Percentiles rank a stretch among this genome's conserved stretches.
These are phyloP conservation scores for Chlorella sp. DNA, from an alignment of 139 green algal genomes.

Conservation along the genomic window DNA sequence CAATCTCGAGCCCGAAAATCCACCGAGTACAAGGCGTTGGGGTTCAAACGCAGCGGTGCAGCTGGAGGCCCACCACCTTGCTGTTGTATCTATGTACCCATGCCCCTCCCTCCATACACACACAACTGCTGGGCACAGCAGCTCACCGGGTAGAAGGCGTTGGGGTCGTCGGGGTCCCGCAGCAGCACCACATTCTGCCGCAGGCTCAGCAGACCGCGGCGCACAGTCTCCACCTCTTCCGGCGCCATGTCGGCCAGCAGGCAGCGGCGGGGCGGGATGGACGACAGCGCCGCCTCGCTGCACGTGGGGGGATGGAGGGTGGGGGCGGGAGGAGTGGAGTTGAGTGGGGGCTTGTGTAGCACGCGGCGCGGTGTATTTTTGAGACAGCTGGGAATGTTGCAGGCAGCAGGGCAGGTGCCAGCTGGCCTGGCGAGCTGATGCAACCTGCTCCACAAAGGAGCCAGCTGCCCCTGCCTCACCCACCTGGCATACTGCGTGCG, in stretches of 20 bases:
- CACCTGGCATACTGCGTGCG: constrained; percentile 53
- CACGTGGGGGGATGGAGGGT: background rate
- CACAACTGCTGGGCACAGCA: no score
- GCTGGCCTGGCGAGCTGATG: no score
- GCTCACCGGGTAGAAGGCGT: constrained; percentile 71
- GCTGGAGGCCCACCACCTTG: no score
- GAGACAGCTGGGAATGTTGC: background rate
- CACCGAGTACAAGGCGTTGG: no score
- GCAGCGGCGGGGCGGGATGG: constrained; percentile 50
- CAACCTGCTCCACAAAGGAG: background rate
- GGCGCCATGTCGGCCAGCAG: constrained; percentile 71
- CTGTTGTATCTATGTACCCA: no score
- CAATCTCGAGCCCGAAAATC: no score
- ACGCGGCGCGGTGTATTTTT: no score
- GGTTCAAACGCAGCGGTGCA: no score
- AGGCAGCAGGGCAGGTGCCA: background rate
- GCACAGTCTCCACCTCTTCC: constrained; percentile 44
- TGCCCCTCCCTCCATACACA: no score
- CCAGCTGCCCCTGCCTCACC: background rate
- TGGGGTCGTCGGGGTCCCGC: constrained; percentile 65
- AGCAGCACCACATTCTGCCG: constrained; percentile 90
- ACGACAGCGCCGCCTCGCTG: constrained; percentile 54
- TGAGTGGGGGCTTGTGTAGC: background rate
- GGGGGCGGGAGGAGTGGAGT: background rate
- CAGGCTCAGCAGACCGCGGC: constrained; percentile 79